A percentile compares a stretch with the other conserved stretches of the same genome.
Evolutionary conservation across 768 basidiomycete species (phyloP).

Genomic region (Trametes coccinea): DNA sequence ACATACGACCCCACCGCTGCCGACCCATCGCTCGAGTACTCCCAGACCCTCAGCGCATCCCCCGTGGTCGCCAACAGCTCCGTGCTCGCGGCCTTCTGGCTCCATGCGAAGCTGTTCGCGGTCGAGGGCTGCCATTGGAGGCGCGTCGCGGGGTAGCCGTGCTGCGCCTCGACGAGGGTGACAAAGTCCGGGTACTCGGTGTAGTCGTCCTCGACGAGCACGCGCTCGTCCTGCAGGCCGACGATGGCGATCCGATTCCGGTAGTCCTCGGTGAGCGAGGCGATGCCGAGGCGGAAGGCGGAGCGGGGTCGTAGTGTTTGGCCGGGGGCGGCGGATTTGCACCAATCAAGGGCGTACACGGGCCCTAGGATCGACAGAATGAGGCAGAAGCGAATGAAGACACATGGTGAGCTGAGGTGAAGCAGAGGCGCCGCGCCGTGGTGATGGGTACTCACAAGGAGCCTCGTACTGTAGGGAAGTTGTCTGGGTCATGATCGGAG

Average conservation of each 20-base stretch:
- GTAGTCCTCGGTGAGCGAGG: conserved; percentile 83
- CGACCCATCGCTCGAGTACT: conserved; percentile 72
- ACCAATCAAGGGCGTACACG: conserved; percentile 86
- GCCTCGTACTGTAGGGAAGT: conserved; percentile 34
- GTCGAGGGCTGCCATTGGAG: conserved; percentile 90
- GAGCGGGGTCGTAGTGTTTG: conserved; percentile 72
- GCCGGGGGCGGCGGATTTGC: conserved; percentile 74
- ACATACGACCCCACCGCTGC: conserved; percentile 63
- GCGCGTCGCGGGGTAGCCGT: conserved; percentile 92
- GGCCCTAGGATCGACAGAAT: conserved; percentile 56
- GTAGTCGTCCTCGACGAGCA: conserved; percentile 84
- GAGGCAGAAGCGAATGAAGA: background rate
- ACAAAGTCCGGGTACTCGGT: conserved; percentile 85
- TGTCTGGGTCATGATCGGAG: conserved; percentile 29
- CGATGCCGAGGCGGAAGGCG: conserved; percentile 82
- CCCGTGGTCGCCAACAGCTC: conserved; percentile 94
- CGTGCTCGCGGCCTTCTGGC: conserved; percentile 61
- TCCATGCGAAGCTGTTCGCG: conserved; percentile 63
- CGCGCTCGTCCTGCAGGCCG: conserved; percentile 81
- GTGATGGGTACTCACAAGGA: conserved; percentile 28
- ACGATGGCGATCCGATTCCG: conserved; percentile 80
- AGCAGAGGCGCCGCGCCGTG: background rate
- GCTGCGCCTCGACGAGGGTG: conserved; percentile 77
- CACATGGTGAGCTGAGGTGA: background rate
- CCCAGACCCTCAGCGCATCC: conserved; percentile 91